Percentiles rank a stretch among this genome's conserved stretches.
phyloP scores from a whole-genome alignment of 352 stramenopile species.

The Phytophthora vignae region DNA sequence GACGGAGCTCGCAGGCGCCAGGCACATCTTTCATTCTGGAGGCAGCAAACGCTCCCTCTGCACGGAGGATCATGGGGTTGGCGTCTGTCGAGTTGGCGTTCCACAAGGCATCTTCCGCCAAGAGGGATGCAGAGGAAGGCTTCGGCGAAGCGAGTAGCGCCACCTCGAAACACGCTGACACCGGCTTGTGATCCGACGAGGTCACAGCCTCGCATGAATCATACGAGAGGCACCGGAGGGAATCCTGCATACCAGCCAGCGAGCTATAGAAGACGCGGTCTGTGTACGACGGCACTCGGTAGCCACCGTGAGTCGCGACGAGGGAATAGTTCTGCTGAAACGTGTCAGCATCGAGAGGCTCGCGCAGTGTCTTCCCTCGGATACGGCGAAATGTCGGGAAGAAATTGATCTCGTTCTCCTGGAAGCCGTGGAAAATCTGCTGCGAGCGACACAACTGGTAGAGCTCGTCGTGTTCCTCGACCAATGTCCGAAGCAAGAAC shows the following conservation, averaged over 20 bases:
- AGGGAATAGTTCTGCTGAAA: constrained; percentile 76
- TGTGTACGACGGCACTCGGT: constrained; percentile 90
- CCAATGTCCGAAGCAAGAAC: constrained; percentile 44
- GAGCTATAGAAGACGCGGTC: constrained; percentile 89
- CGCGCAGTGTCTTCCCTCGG: constrained; percentile 52
- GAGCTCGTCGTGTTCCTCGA: constrained; percentile 82
- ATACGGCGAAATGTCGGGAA: constrained; percentile 85
- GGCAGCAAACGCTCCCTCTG: constrained; percentile 22
- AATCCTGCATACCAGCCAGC: constrained; percentile 60
- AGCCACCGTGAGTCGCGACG: constrained; percentile 57
- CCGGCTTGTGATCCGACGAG: constrained; percentile 88
- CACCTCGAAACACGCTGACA: constrained; percentile 72
- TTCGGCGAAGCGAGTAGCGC: constrained; percentile 22
- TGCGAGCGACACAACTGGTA: constrained; percentile 61
- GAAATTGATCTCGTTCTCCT: constrained; percentile 76
- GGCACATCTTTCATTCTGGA: constrained; percentile 72
- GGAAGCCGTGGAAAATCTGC: constrained; percentile 84
- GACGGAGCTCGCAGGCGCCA: constrained; percentile 61
- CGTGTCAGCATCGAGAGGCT: constrained; percentile 35
- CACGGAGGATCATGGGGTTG: constrained; percentile 53
- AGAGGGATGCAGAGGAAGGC: constrained; percentile 11
- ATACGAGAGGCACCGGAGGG: constrained; percentile 75
- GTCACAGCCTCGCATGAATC: constrained; percentile 78
- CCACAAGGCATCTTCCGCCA: constrained; percentile 41
- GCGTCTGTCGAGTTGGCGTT: constrained; percentile 54